Evolutionary conservation across 306 rosid species (phyloP), one percentile per base, ranked within the genome.

Genomic region (Prunus mira): DNA sequence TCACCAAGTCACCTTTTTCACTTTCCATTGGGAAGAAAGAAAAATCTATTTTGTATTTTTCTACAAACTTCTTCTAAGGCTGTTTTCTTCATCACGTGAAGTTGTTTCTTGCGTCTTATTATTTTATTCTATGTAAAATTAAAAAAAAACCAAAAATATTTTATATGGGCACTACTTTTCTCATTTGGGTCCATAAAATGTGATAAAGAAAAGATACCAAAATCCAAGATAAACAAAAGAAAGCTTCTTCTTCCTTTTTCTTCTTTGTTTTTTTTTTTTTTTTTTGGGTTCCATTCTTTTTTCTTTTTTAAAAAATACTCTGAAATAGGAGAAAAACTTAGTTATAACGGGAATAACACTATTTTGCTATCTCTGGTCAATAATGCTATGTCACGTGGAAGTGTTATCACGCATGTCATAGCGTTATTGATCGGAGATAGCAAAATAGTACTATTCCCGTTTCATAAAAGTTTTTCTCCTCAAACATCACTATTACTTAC

Each of bases 61-160:
- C 9, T 57, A 51, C 56, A 4, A 65, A 52, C 12, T 63, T 52
- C 51, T 51, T 30, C 19, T 10, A 7, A 24, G 60, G 46, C 70
- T 67, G 43, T 30, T 74, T 38, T 19, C 79, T 45, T 57, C 47
- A 72, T 72, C 90, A 88, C 83, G 89, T 88, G 93, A 73, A 78
- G 80, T 60, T 86, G 88, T 78, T 86, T 88, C 79, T 65, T 56
- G n/a, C 43, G 61, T 65, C 70, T 67, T 49, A 43, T 50, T 27
- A 32, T 32, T 19, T 15, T 67, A 72, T 55, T 56, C n/a, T 1
- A 2, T 3, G 20, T 34, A 5, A 3, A 32, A 19, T 41, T 17
- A 64, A n/a, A 45, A 0, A 32, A 32, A 32, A 32, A 32, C 7
- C 7, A n/a, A 19, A 32, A 65, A 15, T 55, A 34, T 65, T 49